Percentiles rank a stretch among this genome's conserved stretches.
Conservation (phyloP, 129 eudicot species). For the Gnaphalium uliginosum region DNA sequence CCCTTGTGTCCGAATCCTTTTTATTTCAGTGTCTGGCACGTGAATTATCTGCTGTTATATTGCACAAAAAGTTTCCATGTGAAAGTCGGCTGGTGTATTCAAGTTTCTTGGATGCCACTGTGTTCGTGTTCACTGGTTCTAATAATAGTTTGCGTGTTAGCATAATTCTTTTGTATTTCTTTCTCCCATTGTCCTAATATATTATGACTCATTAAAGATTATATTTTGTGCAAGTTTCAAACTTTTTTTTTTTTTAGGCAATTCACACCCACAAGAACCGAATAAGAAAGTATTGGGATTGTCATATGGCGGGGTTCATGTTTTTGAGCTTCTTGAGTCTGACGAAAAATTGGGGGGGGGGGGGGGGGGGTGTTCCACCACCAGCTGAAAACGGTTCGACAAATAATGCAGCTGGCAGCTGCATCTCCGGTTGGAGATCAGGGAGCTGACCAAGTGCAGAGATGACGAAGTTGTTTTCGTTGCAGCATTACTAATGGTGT, state of each 20-base stretch:
- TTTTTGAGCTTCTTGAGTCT: slow-evolving; percentile 49
- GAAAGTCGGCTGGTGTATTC: slow-evolving; percentile 66
- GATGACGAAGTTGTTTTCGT: slow-evolving; percentile 21
- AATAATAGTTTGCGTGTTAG: slow-evolving; percentile 62
- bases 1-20: neutral
- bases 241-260: slow-evolving; percentile 17
- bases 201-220: slow-evolving; percentile 9
- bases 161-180: slow-evolving; percentile 72
- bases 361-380: slow-evolving; percentile 42
- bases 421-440: slow-evolving; percentile 24
- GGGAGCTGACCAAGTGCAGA: slow-evolving; percentile 31
- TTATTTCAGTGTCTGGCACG: slow-evolving; percentile 45
- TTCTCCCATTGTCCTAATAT: slow-evolving; percentile 60
- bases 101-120: slow-evolving; percentile 73
- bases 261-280: slow-evolving; percentile 58
- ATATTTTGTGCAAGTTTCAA: neutral
- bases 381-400: slow-evolving; percentile 36
- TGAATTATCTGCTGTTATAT: slow-evolving; percentile 45
- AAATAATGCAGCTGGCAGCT: slow-evolving; percentile 11
- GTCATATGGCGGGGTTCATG: slow-evolving; percentile 49
- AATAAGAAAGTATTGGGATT: slow-evolving; percentile 52
- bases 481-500: neutral
- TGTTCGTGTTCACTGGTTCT: slow-evolving; percentile 68
- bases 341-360: slow-evolving; percentile 48
- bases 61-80: slow-evolving; percentile 55